Percentiles rank a stretch among this genome's conserved stretches.
Evolutionary conservation across 192 early-diverging fungal species (phyloP).

Genomic region (Coemansia sp.): DNA sequence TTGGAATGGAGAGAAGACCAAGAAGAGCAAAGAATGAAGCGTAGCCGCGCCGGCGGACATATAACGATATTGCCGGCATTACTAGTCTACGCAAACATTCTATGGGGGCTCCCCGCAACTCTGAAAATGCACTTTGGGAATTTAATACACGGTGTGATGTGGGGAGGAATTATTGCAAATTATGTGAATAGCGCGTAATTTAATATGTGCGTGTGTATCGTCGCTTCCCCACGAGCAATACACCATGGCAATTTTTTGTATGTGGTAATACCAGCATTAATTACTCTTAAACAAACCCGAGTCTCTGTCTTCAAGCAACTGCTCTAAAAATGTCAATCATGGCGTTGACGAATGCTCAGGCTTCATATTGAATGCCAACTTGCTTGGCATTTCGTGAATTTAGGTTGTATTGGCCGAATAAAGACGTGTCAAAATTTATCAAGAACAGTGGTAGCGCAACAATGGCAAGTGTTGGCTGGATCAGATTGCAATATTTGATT

Average conservation of each 20-base stretch:
- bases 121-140: constrained; percentile 1
- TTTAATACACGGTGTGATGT: not conserved
- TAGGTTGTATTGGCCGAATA: too few species aligned
- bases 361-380: too few species aligned
- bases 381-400: too few species aligned
- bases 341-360: not conserved
- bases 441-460: too few species aligned
- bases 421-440: too few species aligned
- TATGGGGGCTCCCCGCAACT: not conserved
- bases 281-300: too few species aligned
- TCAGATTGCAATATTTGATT: too few species aligned
- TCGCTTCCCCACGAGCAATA: too few species aligned
- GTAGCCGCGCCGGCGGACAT: constrained; percentile 14
- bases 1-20: not conserved
- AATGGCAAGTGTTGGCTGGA: too few species aligned
- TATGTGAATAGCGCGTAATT: not conserved
- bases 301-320: not conserved
- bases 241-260: not conserved
- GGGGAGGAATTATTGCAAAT: not conserved
- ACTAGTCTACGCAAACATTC: constrained; percentile 1
- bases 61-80: not conserved
- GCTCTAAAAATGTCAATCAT: not conserved
- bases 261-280: not conserved
- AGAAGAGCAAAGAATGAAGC: not conserved
- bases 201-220: too few species aligned